Base-by-base conservation (phyloP, 2,329 filamentous ascomycete species). In the Plenodomus biglobosus region DNA sequence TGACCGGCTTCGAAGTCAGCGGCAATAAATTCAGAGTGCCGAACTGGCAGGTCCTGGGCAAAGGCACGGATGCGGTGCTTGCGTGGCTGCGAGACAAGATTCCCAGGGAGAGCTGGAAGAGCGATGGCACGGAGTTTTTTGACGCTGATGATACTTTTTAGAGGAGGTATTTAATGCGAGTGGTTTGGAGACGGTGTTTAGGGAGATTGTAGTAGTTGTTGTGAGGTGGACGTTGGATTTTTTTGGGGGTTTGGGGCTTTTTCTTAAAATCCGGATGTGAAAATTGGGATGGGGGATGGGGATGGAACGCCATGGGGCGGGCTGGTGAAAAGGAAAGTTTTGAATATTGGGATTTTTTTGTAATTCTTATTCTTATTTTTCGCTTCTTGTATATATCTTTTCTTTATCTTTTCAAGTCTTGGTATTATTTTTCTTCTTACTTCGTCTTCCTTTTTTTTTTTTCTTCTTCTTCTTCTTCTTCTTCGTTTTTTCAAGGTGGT, bases 11-110 rank as follows among this genome's bases (percentile, higher is more conserved):
- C 8, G 87, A 95, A 40, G 87, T 96, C 3, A 83, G 82, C 21
- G 91, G 91, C 0, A 97, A 97, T 68, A 80, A 85, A 24, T 97
- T 97, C 73, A 81, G 90, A 24, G 90, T 96, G 24, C 92, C 92
- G 0, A 84, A 88, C 47, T 92, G 87, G 76, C 88, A 87, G 54
- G 81, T 96, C 6, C 75, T 97, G 40, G 88, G 92, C 51, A 88
- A 90, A 53, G 92, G 92, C 0, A 96, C 92, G 0, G 90, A 95
- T 61, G 87, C 89, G 2, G 86, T 90, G 0, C 75, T 96, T 57
- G 79, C 85, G 41, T 96, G 90, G 87, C 72, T 96, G 42, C 81
- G 88, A 51, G 87, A 90, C 21, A 81, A 87, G 46, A 86, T 95
- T 30, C 85, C 88, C 2, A 63, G 55, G 18, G 57, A 60, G 47